These are phyloP conservation scores for Botrytis paeoniae DNA, from an alignment of 2,329 filamentous ascomycete genomes.

Conservation along the genomic window DNA sequence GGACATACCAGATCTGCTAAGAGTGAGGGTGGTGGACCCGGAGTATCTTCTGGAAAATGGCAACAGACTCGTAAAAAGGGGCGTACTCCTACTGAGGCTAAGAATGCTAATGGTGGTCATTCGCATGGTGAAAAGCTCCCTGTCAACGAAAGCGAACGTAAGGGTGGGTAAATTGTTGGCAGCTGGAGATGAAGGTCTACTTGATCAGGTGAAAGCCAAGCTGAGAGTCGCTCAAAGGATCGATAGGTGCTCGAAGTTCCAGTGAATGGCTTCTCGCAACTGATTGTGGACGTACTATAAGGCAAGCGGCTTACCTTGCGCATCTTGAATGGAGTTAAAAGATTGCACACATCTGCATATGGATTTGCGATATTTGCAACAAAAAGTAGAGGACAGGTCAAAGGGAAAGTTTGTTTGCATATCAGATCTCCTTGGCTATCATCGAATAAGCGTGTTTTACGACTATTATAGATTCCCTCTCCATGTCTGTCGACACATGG, in stretches of 20 bases:
- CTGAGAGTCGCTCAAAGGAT: neutral
- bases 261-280: neutral
- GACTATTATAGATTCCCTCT: constrained; percentile 19
- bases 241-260: neutral
- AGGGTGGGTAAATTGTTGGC: constrained; percentile 50
- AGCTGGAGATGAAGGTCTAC: neutral
- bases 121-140: constrained; percentile 53
- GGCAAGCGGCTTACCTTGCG: neutral
- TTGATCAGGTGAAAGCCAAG: neutral
- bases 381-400: neutral
- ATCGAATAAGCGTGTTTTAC: constrained; percentile 10
- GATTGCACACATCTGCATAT: neutral
- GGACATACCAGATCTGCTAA: constrained; percentile 54
- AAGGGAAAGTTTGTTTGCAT: constrained; percentile 13
- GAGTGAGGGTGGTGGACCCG: constrained; percentile 48
- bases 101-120: constrained; percentile 45
- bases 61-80: constrained; percentile 54
- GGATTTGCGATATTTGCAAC: neutral
- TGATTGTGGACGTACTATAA: neutral
- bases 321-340: neutral
- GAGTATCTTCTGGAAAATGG: constrained; percentile 45
- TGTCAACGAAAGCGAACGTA: constrained; percentile 58
- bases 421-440: constrained; percentile 16
- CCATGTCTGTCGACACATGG: constrained; percentile 13
- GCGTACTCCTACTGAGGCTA: constrained; percentile 47